Percentiles rank a stretch among this genome's conserved stretches.
phyloP scores from a whole-genome alignment of 2,329 filamentous ascomycete genomes.

The Paraphoma chrysanthemicola region DNA sequence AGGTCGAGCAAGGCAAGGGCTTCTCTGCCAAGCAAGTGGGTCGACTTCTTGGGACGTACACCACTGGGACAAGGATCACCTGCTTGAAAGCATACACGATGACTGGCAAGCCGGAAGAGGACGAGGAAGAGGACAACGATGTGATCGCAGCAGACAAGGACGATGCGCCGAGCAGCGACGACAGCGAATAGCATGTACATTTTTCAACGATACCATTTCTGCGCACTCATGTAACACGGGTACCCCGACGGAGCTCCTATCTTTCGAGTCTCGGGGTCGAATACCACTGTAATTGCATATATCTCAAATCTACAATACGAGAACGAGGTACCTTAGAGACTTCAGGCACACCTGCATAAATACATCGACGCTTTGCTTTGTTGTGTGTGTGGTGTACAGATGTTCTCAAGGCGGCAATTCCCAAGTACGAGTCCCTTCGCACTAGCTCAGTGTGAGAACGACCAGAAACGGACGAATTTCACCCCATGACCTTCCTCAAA shows the following conservation, averaged over 20 bases:
- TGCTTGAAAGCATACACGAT: constrained; percentile 88
- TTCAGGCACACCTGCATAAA: not conserved
- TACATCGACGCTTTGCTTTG: not conserved
- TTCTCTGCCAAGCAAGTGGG: constrained; percentile 62
- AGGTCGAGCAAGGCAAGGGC: constrained; percentile 20
- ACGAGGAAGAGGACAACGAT: constrained; percentile 30
- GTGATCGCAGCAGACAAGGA: constrained; percentile 24
- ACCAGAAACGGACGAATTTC: not conserved
- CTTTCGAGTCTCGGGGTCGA: no score
- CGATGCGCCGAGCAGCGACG: constrained; percentile 26
- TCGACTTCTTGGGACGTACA: constrained; percentile 75
- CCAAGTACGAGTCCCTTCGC: no score
- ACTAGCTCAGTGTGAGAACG: no score
- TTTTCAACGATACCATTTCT: constrained; percentile 17
- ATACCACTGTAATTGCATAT: no score
- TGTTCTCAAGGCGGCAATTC: no score
- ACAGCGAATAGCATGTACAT: constrained; percentile 23
- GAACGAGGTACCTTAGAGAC: not conserved
- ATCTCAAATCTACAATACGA: no score
- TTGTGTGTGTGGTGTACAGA: no score
- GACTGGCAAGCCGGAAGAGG: constrained; percentile 57
- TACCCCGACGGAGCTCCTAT: no score
- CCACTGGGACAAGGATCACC: constrained; percentile 88
- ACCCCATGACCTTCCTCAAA: constrained; percentile 6
- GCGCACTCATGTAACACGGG: not conserved